Evolutionary conservation across 129 eudicot species (phyloP).

Genomic region (Flaveria sonorensis): DNA sequence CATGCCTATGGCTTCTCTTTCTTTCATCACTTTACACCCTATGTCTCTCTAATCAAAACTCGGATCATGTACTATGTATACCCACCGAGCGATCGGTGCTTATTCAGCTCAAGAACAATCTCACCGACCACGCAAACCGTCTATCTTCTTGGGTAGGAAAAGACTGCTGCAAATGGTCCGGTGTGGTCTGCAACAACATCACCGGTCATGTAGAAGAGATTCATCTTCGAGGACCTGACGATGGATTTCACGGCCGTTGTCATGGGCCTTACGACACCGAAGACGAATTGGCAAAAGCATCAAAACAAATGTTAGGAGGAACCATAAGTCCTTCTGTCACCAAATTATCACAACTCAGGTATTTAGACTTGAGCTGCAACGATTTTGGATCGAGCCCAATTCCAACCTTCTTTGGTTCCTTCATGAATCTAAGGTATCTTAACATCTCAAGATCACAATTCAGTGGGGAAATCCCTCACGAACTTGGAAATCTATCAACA

Average conservation of each 20-base stretch:
- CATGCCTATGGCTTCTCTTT: background rate
- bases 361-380: slow-evolving; percentile 35
- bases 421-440: slow-evolving; percentile 40
- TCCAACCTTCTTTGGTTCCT: slow-evolving; percentile 46
- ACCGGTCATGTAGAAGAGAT: slow-evolving; percentile 41
- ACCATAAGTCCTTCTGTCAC: slow-evolving; percentile 33
- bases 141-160: slow-evolving; percentile 44
- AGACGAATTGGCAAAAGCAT: background rate
- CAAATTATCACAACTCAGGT: slow-evolving; percentile 23
- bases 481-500: slow-evolving; percentile 35
- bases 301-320: slow-evolving; percentile 25
- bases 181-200: slow-evolving; percentile 30
- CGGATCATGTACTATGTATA: background rate
- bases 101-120: slow-evolving; percentile 36
- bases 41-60: background rate
- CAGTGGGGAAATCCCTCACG: slow-evolving; percentile 29
- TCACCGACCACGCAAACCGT: slow-evolving; percentile 36
- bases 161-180: slow-evolving; percentile 22
- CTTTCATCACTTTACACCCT: slow-evolving; percentile 15
- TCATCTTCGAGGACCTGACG: slow-evolving; percentile 28
- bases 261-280: background rate
- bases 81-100: slow-evolving; percentile 17
- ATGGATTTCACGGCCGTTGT: slow-evolving; percentile 3
- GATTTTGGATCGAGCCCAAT: slow-evolving; percentile 37
- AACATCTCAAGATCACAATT: slow-evolving; percentile 48